phyloP scores from a whole-genome alignment of 2,329 filamentous ascomycete species.

The Aspergillus pseudonomiae region DNA sequence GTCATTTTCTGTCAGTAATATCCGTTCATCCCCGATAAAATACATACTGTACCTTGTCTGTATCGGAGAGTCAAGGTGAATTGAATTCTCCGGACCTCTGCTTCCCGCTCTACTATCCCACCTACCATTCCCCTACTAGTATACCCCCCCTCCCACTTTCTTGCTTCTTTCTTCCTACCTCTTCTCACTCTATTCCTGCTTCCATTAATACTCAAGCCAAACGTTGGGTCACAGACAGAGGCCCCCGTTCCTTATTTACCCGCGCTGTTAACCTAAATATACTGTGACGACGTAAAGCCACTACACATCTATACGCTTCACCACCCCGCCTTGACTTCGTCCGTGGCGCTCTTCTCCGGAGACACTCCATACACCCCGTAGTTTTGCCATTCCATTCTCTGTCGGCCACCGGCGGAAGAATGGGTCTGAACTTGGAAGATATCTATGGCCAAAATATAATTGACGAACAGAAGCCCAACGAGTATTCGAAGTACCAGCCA shows the following conservation, averaged over 20 bases:
- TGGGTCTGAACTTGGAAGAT: slow-evolving; percentile 54
- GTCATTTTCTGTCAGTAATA: slow-evolving; percentile 4
- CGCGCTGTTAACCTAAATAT: slow-evolving; percentile 24
- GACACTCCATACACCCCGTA: slow-evolving; percentile 17
- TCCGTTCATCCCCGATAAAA: slow-evolving; percentile 16
- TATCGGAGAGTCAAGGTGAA: slow-evolving; percentile 26
- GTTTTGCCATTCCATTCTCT: slow-evolving; percentile 38
- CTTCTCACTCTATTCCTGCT: slow-evolving; percentile 1
- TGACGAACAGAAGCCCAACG: slow-evolving; percentile 46
- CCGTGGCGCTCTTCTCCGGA: slow-evolving; percentile 24
- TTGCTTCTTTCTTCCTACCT: slow-evolving; percentile 15
- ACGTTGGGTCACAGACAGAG: slow-evolving; percentile 25
- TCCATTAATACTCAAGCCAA: slow-evolving; percentile 17
- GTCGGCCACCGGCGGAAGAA: slow-evolving; percentile 51
- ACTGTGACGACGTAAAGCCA: slow-evolving; percentile 30
- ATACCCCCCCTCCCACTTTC: slow-evolving; percentile 19
- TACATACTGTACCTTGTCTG: slow-evolving; percentile 18
- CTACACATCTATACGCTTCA: slow-evolving; percentile 16
- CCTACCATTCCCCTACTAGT: slow-evolving; percentile 15
- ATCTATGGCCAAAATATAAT: slow-evolving; percentile 51
- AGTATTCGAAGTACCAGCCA: slow-evolving; percentile 58
- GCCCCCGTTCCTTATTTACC: slow-evolving; percentile 19
- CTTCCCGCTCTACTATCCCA: slow-evolving; percentile 24
- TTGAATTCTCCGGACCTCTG: slow-evolving; percentile 29
- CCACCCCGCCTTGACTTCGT: slow-evolving; percentile 22